Evolutionary conservation across 768 basidiomycete genomes (phyloP), one percentile per base, ranked within the genome.

Genomic region (Stropharia rugosoannulata): DNA sequence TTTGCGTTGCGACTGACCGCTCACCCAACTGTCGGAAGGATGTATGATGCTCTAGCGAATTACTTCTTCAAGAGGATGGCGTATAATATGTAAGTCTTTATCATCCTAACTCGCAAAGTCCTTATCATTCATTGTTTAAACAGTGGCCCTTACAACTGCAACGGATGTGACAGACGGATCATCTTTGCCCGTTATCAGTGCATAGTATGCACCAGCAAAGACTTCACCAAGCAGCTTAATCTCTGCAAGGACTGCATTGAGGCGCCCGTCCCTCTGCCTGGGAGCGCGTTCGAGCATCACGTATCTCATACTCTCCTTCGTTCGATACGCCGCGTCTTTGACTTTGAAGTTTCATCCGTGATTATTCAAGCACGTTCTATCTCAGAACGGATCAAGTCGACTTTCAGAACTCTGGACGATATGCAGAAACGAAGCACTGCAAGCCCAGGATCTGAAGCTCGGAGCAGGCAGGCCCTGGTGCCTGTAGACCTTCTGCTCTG

Each of bases 241-340:
- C 38, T 62, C 12, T 62, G 61, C 41, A 19, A 55, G 4, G 39
- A 59, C n/a, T 62, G 61, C 46, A 44, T 59, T 16, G 56, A 55
- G 9, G 41, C 38, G 9, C 48, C 51, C 1, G 25, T 49, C 11
- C 36, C 16, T 18, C 36, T 12, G 8, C 36, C 10, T 29, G n/a
- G n/a, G 42, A 49, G 15, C 22, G 19, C 13, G 3, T 56, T 55
- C 27, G 36, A 40, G 5, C 61, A 62, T 19, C 22, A 49, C 15
- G 32, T 38, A 8, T 59, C 61, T 2, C 61, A 62, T 37, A 42
- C 58, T 18, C 55, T 59, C 15, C 40, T 62, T 16, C 56, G 61
- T 1, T 56, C 55, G 15, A 49, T 38, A 8, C 22, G 25, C 12
- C 42, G 49, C 37, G 11, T 62, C 1, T 27, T 51, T 12, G 32